Evolutionary conservation across 352 stramenopile species (phyloP).

Genomic region (Phytophthora fragariae): DNA sequence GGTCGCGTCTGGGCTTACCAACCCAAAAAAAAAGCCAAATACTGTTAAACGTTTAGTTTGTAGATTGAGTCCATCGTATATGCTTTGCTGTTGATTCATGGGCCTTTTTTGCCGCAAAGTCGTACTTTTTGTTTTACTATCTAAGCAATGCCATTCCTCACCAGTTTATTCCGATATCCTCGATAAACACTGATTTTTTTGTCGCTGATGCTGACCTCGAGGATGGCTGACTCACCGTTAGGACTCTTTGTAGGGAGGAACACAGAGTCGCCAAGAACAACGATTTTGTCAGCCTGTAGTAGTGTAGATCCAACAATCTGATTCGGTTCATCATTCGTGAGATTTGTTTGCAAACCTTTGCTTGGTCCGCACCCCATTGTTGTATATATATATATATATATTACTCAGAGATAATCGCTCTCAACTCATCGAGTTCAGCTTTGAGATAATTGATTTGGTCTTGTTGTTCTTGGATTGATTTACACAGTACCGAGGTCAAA

Average conservation of each 20-base stretch:
- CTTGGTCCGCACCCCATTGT: not conserved
- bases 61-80: not conserved
- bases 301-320: not conserved
- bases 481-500: conserved; percentile 12
- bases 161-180: not conserved
- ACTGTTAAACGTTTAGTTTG: conserved; percentile 10
- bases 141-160: not conserved
- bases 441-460: not conserved
- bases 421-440: not conserved
- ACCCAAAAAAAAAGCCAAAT: conserved; percentile 1
- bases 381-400: conserved; percentile 1
- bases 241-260: not conserved
- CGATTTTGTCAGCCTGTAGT: not conserved
- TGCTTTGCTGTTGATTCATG: not conserved
- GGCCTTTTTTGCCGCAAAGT: not conserved
- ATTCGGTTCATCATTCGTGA: not conserved
- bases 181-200: conserved; percentile 1
- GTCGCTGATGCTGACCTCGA: not conserved
- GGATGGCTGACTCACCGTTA: not conserved
- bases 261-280: not conserved
- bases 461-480: conserved; percentile 15
- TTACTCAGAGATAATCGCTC: not conserved
- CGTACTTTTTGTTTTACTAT: conserved; percentile 5
- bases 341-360: not conserved
- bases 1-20: conserved; percentile 13